Evolutionary conservation across 164 flowering plant species (phyloP), one percentile per base, ranked within the genome.

Genomic region (Liriodendron chinense): DNA sequence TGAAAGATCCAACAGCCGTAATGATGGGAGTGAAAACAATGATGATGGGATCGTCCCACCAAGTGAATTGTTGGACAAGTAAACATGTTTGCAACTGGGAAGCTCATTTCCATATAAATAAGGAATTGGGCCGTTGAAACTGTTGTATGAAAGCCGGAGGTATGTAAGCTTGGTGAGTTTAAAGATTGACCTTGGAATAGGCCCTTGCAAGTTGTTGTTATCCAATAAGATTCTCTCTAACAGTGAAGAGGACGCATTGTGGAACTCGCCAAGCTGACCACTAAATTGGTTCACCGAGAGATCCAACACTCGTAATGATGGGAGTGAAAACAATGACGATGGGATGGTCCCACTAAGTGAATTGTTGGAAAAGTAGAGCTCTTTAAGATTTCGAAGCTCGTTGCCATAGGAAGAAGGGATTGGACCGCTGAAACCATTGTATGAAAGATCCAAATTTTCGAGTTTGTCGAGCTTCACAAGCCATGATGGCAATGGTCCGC

Each of bases 321-420:
- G 84, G 13, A 85, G 74, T 10, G 76, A 25, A 72, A 86, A 83
- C 68, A 89, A 76, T 26, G 81, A 69, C 1, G 71, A 1, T 5
- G 90, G 87, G 24, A 87, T 80, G 8, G 69, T 73, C 5, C 86
- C 92, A 61, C 22, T 72, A 22, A 89, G 74, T 0, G 77, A 71
- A 75, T 89, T 89, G 68, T 70, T 9, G 0, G 74, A 14, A 57
- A 89, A 68, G 24, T 78, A 76, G 10, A 87, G 49, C 23, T 7
- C 23, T 0, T 20, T 78, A n/a, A 87, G 84, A 6, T 78, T 74
- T 7, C 0, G 1, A 47, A 83, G 76, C 9, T 21, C 53, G 47
- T 75, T 63, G 81, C 82, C 83, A 1, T 68, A 28, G 59, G 78
- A 48, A 2, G 79, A 72, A 64, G 75, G 72, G 21, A 89, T 68